Base-by-base conservation (phyloP, 805 yeast genomes). In the Starmera quercuum region DNA sequence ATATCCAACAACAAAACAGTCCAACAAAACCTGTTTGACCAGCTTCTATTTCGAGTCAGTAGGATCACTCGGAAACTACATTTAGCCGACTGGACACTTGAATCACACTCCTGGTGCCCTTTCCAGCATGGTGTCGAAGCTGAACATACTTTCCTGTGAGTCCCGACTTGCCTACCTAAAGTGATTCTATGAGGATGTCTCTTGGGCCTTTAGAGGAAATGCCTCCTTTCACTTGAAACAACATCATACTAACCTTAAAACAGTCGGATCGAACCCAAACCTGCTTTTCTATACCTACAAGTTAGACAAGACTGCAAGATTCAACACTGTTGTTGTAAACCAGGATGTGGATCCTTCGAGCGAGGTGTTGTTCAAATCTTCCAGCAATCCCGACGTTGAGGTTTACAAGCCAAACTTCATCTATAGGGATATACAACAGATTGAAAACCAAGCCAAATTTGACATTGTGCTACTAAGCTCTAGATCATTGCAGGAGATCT, bases 211-310 rank as follows among this genome's bases (percentile, higher is more conserved):
- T n/a, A n/a, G n/a, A n/a, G n/a, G n/a, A n/a, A n/a, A n/a, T n/a
- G n/a, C n/a, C n/a, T n/a, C n/a, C n/a, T n/a, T n/a, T n/a, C n/a
- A n/a, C n/a, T n/a, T n/a, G n/a, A n/a, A n/a, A n/a, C n/a, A n/a
- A n/a, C n/a, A n/a, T n/a, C n/a, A n/a, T n/a, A n/a, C 13, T 25
- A 25, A 25, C 27, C 16, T 11, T 29, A n/a, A n/a, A n/a, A 11
- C 21, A 29, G 71, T 73, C 41, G 84, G 84, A 20, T 51, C 64
- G 8, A 73, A 71, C 51, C 77, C 83, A 21, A 73, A 75, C 51
- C 50, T 76, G 32, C 63, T 72, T 21, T 76, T 73, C 53, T 78
- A 78, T 52, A 68, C 70, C 13, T 75, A 79, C 79, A 61, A 78
- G 33, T 49, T 76, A 24, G 68, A 63, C 32, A 59, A 63, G 32